These are phyloP conservation scores for Ilyonectria robusta DNA, from an alignment of 2,329 filamentous ascomycete species.

Conservation along the genomic window DNA sequence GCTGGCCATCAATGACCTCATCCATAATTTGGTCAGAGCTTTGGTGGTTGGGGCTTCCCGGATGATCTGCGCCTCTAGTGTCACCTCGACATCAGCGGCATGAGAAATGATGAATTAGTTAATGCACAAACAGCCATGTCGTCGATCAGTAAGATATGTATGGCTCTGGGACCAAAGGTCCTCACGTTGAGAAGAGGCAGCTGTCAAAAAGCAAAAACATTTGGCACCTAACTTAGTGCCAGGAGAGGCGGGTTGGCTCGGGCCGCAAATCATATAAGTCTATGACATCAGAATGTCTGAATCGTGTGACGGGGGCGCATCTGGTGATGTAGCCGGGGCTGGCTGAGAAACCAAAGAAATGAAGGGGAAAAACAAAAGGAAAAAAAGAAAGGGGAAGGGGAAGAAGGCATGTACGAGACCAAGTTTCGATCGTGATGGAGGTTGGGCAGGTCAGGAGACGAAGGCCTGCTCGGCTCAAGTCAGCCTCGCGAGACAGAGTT, in stretches of 20 bases:
- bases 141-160: not conserved
- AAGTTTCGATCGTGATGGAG: not conserved
- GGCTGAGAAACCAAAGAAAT: not conserved
- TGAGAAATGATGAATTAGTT: not conserved
- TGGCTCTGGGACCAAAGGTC: not conserved
- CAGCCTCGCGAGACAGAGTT: not conserved
- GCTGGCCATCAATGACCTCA: not conserved
- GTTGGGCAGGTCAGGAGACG: not conserved
- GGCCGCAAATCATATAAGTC: slow-evolving; percentile 12
- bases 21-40: not conserved
- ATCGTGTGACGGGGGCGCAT: not conserved
- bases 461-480: not conserved
- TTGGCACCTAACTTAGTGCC: not conserved
- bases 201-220: not conserved
- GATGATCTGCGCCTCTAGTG: not conserved
- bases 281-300: slow-evolving; percentile 1
- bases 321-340: not conserved
- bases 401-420: not conserved
- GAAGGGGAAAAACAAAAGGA: not conserved
- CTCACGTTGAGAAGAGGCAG: not conserved
- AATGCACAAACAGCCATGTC: not conserved
- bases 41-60: not conserved
- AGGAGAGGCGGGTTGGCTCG: not conserved
- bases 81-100: not conserved
- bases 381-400: not conserved